Evolutionary conservation across 2,329 filamentous ascomycete genomes (phyloP).

Genomic region (Myriosclerotinia scirpicola): DNA sequence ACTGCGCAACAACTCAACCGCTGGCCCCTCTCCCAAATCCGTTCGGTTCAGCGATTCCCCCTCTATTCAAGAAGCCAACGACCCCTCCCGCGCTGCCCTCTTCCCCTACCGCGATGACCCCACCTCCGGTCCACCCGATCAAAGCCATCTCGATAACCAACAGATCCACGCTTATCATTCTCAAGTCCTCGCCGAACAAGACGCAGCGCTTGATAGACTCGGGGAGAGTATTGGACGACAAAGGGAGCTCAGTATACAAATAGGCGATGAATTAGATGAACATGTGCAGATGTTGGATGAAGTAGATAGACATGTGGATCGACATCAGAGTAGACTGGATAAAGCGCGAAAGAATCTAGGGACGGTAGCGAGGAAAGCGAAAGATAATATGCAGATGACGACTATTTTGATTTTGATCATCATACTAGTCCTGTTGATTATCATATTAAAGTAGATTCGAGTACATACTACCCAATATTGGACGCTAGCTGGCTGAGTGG

Average conservation of each 20-base stretch:
- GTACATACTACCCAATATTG: not conserved
- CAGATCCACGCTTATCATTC: conserved; percentile 86
- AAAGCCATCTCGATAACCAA: conserved; percentile 65
- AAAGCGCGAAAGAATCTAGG: conserved; percentile 72
- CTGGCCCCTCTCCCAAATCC: conserved; percentile 58
- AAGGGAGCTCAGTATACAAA: conserved; percentile 89
- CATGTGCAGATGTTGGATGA: conserved; percentile 90
- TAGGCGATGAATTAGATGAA: conserved; percentile 90
- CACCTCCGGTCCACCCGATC: conserved; percentile 36
- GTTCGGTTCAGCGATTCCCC: conserved; percentile 80
- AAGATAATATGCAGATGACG: conserved; percentile 80
- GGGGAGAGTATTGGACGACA: conserved; percentile 86
- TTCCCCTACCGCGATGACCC: conserved; percentile 75
- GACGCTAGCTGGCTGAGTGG: not conserved
- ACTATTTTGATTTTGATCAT: conserved; percentile 70
- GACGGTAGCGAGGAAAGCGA: conserved; percentile 69
- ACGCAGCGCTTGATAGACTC: conserved; percentile 85
- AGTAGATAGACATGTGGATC: conserved; percentile 77
- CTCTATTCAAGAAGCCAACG: conserved; percentile 45
- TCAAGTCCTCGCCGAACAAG: conserved; percentile 81
- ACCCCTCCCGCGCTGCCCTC: conserved; percentile 54
- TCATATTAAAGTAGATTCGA: conserved; percentile 56
- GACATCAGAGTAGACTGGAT: conserved; percentile 74
- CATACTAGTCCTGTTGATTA: conserved; percentile 65
- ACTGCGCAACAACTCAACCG: conserved; percentile 34